These are phyloP conservation scores for Cercospora brassicicola DNA, from an alignment of 2,329 filamentous ascomycete species.

Conservation along the genomic window DNA sequence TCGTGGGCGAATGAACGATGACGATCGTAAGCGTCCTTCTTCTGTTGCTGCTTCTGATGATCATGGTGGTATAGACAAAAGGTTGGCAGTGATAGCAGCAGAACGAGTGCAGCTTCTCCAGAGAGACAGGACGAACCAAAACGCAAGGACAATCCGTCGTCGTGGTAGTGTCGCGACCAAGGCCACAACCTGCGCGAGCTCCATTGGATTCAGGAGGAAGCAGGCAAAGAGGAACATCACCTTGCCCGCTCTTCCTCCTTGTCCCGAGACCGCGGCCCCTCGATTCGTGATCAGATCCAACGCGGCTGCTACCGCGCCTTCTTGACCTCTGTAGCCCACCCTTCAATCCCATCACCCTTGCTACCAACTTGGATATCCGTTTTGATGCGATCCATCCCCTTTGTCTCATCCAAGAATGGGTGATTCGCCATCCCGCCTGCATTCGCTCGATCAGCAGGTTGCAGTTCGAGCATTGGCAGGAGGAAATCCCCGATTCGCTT, in stretches of 20 bases:
- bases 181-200: background rate
- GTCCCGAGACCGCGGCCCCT: background rate
- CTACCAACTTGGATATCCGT: slow-evolving; percentile 77
- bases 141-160: background rate
- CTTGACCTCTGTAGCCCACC: slow-evolving; percentile 81
- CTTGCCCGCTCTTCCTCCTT: background rate
- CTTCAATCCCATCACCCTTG: slow-evolving; percentile 87
- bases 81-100: background rate
- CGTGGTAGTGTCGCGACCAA: background rate
- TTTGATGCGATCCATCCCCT: slow-evolving; percentile 79
- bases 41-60: background rate
- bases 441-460: slow-evolving; percentile 86
- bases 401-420: slow-evolving; percentile 76
- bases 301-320: slow-evolving; percentile 65
- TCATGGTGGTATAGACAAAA: background rate
- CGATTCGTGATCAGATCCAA: background rate
- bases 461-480: slow-evolving; percentile 83
- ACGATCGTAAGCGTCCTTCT: background rate
- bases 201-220: background rate
- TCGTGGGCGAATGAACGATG: background rate
- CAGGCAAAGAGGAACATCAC: slow-evolving; percentile 11
- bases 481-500: slow-evolving; percentile 80
- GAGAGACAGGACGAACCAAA: background rate
- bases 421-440: slow-evolving; percentile 93
- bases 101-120: background rate